phyloP scores from a whole-genome alignment of 2,329 filamentous ascomycete genomes.

The Pyricularia pennisetigena region DNA sequence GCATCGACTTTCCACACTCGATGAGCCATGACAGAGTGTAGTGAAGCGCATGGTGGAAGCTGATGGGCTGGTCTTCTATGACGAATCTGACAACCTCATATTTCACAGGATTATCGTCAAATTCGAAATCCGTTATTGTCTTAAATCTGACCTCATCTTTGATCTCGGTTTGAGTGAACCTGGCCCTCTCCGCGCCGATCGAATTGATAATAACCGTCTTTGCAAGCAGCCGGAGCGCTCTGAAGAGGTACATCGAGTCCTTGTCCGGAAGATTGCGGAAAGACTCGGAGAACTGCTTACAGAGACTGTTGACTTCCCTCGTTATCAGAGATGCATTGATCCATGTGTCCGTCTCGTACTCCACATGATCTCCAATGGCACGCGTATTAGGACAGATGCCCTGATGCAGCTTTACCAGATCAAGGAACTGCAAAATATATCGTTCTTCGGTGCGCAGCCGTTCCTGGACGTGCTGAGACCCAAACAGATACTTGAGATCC shows the following conservation, averaged over 20 bases:
- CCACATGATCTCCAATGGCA: conserved; percentile 89
- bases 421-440: conserved; percentile 89
- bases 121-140: conserved; percentile 66
- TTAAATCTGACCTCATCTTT: conserved; percentile 83
- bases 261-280: conserved; percentile 63
- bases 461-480: conserved; percentile 79
- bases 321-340: conserved; percentile 93
- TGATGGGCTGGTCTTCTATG: conserved; percentile 83
- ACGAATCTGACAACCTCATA: conserved; percentile 76
- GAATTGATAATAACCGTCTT: conserved; percentile 84
- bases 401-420: conserved; percentile 91
- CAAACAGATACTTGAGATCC: conserved; percentile 84
- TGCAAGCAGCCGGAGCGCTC: conserved; percentile 64
- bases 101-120: conserved; percentile 46
- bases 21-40: conserved; percentile 95
- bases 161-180: conserved; percentile 81
- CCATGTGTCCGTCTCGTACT: conserved; percentile 98
- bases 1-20: conserved; percentile 74
- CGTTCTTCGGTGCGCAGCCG: conserved; percentile 72
- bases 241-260: conserved; percentile 54
- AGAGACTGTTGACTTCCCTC: conserved; percentile 87
- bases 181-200: conserved; percentile 73
- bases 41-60: conserved; percentile 94
- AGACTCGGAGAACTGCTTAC: conserved; percentile 77
- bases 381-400: conserved; percentile 92